phyloP scores from a whole-genome alignment of 192 early-diverging fungal species.

The Podila clonocystis region DNA sequence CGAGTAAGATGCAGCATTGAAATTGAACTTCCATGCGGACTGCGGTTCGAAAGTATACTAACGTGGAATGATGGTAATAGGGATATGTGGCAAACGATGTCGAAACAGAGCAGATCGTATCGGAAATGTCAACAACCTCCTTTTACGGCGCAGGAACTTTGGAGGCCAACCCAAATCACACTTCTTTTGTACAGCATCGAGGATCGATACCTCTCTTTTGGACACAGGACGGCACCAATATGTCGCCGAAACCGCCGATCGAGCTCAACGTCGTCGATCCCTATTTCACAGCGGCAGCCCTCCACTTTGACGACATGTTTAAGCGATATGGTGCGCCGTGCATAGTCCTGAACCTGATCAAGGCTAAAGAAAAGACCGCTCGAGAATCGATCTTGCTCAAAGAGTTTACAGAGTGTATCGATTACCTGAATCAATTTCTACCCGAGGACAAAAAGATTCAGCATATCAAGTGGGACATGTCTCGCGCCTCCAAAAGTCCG shows the following conservation, averaged over 20 bases:
- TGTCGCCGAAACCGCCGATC: conserved; percentile 96
- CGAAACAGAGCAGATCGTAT: conserved; percentile 98
- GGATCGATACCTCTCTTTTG: conserved; percentile 97
- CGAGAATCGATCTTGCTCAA: conserved; percentile 89
- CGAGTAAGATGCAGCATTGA: conserved; percentile 52
- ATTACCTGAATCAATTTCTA: conserved; percentile 92
- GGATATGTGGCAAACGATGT: conserved; percentile 99
- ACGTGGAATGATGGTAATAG: conserved; percentile 29
- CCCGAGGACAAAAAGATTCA: conserved; percentile 80
- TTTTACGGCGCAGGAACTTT: conserved; percentile 73
- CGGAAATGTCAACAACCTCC: conserved; percentile 89
- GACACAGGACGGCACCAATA: conserved; percentile 92
- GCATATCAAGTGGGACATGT: conserved; percentile 99
- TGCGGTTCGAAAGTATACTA: background rate
- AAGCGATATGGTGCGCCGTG: conserved; percentile 90
- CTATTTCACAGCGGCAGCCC: conserved; percentile 89
- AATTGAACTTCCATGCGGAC: background rate
- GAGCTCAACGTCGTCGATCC: conserved; percentile 91
- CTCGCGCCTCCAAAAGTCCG: conserved; percentile 89
- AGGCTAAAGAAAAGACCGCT: conserved; percentile 90
- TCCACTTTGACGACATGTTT: conserved; percentile 95
- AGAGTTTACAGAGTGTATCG: conserved; percentile 84
- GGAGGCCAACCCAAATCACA: conserved; percentile 78
- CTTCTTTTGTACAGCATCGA: conserved; percentile 96
- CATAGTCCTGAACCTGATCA: conserved; percentile 95